These are phyloP conservation scores for Hypocrella siamensis DNA, from an alignment of 2,329 filamentous ascomycete genomes.

Conservation along the genomic window DNA sequence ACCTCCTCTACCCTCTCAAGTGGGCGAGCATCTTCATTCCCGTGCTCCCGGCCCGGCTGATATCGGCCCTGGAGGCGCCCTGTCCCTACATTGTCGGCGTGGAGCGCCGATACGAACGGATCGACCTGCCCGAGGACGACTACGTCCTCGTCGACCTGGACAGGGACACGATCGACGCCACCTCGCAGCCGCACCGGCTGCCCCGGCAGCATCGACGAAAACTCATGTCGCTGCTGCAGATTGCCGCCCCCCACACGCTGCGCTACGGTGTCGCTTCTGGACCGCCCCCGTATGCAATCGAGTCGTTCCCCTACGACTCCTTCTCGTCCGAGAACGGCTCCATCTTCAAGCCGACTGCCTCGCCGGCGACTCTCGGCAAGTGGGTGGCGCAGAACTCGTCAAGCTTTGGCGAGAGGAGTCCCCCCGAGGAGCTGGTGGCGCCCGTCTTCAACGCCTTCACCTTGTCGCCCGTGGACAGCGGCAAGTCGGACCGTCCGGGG, in stretches of 20 bases:
- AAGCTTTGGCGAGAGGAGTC: conserved; percentile 58
- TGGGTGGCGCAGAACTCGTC: conserved; percentile 83
- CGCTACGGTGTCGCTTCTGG: conserved; percentile 77
- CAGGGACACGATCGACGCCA: conserved; percentile 77
- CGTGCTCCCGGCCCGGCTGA: conserved; percentile 68
- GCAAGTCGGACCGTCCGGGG: conserved; percentile 57
- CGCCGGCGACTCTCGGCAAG: conserved; percentile 60
- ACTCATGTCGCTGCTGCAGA: conserved; percentile 70
- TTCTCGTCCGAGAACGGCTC: conserved; percentile 77
- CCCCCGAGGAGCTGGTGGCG: conserved; percentile 32
- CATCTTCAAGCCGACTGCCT: conserved; percentile 59
- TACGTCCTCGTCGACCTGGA: conserved; percentile 92
- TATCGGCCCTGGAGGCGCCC: conserved; percentile 84
- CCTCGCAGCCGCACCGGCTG: conserved; percentile 57
- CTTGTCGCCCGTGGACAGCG: conserved; percentile 52
- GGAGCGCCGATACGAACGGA: conserved; percentile 75
- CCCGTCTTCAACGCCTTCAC: conserved; percentile 87
- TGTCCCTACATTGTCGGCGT: conserved; percentile 97
- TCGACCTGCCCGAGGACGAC: conserved; percentile 83
- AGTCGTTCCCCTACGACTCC: conserved; percentile 79
- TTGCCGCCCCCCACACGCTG: conserved; percentile 79
- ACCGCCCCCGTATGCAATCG: conserved; percentile 81
- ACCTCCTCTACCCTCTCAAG: conserved; percentile 74
- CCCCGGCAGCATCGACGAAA: conserved; percentile 85
- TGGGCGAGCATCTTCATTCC: conserved; percentile 95